Base-by-base conservation (phyloP, 1,284 basidiomycete species). In the Rugosomyces carneus region DNA sequence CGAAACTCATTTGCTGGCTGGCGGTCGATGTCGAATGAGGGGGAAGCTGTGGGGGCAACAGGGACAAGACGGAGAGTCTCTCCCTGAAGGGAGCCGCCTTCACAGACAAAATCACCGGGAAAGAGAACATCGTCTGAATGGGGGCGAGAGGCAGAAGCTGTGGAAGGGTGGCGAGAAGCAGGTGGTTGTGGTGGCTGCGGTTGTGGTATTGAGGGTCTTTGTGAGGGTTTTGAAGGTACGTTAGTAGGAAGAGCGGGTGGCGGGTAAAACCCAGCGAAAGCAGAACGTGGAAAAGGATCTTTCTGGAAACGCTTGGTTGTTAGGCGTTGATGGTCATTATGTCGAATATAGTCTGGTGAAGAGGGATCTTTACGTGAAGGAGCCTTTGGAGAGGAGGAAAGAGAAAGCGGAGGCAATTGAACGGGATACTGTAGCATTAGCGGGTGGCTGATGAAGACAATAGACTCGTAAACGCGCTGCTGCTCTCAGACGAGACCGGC, bases 361-460 rank as follows among this genome's bases (percentile, higher is more conserved):
- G 7, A 23, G 56, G 60, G 52, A 50, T 63, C 62, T 55, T 64
- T 64, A 42, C 53, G 56, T 46, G 56, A 44, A 44, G 62, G 56
- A 53, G 58, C 58, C 65, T 68, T 72, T 57, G 57, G 67, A 46
- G 62, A 69, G 48, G 63, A 64, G 53, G 56, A 66, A 64, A 62
- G 67, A 61, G 66, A 74, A 65, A 75, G 71, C 54, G 73, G 71
- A 34, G 79, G 76, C 52, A 64, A 61, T 58, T 77, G 77, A 52
- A 75, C 69, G 47, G 79, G 73, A 60, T 78, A 81, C 71, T 84
- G 81, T 78, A 85, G 79, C 82, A 84, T 85, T 69, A 60, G 66
- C 58, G 60, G 29, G 1, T 26, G 20, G 44, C 44, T 45, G 37
- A 45, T 40, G 44, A 40, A 34, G 19, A 45, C 43, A 37, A 37